Base-by-base conservation (phyloP, 2,329 filamentous ascomycete species). In the Fusarium avenaceum region DNA sequence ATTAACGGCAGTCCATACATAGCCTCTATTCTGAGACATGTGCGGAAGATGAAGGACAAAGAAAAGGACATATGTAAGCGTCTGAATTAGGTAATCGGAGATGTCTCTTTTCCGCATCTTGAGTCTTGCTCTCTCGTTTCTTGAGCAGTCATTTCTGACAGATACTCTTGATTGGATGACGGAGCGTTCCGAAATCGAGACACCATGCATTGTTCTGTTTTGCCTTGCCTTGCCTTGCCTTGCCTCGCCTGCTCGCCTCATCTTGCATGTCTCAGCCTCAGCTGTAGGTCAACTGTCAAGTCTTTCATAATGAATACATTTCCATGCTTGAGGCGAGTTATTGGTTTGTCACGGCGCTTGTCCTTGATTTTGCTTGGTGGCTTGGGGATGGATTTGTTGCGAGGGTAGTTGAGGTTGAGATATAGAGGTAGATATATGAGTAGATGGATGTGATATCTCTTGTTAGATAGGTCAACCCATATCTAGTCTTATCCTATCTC, bases 231-330 rank as follows among this genome's bases (percentile, higher is more conserved):
- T 7, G 7, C 7, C 24, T 22, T 6, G 22, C 22, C 22, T 24
- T 7, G 24, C 24, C 24, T 24, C 24, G 7, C 7, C 24, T 7
- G 24, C 24, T 24, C 24, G 24, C n/a, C 42, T 63, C 39, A 19
- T 33, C 60, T 63, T 39, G 59, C 42, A 43, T 69, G 65, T 67
- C 65, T 65, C 59, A 65, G 48, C 43, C 62, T 67, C 48, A 65
- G 57, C 57, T 56, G 30, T 45, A 38, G 24, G 46, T 49, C 14
- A 8, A 32, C 19, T 22, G n/a, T 11, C 15, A 13, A 13, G 28
- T 48, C 42, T n/a, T 14, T 26, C 24, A 47, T 28, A 42, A 19
- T 55, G 40, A 42, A 19, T 62, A 33, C 35, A 35, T 47, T n/a
- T 22, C 39, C 56, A 45, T 24, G 28, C 51, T 19, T 20, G 40